phyloP scores from a whole-genome alignment of 495 filamentous ascomycete species.

The Podospora anserina region DNA sequence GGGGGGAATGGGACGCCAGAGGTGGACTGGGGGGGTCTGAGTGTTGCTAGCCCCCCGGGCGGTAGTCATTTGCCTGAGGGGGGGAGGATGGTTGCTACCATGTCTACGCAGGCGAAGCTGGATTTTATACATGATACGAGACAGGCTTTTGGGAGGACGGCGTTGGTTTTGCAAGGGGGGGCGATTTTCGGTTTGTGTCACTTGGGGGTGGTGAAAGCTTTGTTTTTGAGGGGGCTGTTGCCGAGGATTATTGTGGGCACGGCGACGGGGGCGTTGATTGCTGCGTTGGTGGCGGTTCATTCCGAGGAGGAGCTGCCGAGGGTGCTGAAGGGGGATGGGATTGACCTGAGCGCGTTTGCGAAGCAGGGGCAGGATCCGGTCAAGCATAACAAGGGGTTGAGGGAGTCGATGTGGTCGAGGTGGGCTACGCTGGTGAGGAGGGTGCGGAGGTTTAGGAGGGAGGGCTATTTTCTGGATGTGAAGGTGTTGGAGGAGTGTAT shows the following conservation, averaged over 20 bases:
- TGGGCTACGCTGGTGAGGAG: conserved; percentile 59
- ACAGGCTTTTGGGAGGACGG: conserved; percentile 84
- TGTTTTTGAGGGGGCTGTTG: conserved; percentile 78
- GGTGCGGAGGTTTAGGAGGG: conserved; percentile 60
- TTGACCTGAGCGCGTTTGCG: conserved; percentile 80
- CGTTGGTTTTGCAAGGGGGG: conserved; percentile 84
- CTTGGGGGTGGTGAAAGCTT: conserved; percentile 82
- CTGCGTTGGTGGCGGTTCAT: conserved; percentile 84
- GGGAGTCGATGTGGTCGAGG: conserved; percentile 39
- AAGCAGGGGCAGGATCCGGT: conserved; percentile 30
- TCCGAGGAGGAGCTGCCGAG: conserved; percentile 78
- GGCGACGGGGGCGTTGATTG: conserved; percentile 85
- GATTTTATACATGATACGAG: conserved; percentile 87
- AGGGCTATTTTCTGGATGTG: conserved; percentile 82
- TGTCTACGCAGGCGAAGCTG: conserved; percentile 81
- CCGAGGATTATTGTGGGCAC: conserved; percentile 91
- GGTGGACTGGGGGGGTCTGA: neutral
- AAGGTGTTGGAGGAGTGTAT: conserved; percentile 82
- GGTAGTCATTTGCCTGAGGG: neutral
- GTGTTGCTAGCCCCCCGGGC: conserved; percentile 8
- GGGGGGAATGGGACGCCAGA: neutral
- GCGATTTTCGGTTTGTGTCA: conserved; percentile 92
- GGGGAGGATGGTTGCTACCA: conserved; percentile 18
- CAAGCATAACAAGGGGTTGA: conserved; percentile 13
- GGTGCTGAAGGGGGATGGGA: conserved; percentile 72